phyloP scores from a whole-genome alignment of 148 eudicot species.

The Cornus suecica region DNA sequence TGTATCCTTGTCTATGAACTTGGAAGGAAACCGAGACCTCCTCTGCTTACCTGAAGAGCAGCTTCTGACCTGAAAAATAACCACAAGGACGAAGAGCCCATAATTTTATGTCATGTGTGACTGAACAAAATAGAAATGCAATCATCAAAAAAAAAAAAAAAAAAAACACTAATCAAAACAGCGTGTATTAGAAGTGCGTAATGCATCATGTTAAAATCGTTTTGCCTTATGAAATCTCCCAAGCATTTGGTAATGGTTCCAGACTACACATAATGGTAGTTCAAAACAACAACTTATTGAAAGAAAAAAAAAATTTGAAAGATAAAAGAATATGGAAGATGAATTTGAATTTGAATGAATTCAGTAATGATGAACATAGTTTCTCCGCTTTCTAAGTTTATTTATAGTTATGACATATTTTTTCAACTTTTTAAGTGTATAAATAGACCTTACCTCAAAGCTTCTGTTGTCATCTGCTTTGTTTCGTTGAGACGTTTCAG shows the following conservation, averaged over 20 bases:
- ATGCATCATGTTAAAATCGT: background rate
- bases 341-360: background rate
- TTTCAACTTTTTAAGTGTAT: background rate
- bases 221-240: background rate
- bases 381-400: background rate
- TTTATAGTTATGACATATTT: background rate
- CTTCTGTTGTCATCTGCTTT: conserved; percentile 37
- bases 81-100: background rate
- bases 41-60: conserved; percentile 75
- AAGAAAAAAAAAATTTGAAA: too few species aligned
- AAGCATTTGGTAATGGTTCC: background rate
- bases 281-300: too few species aligned
- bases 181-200: background rate
- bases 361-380: background rate
- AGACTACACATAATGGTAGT: background rate
- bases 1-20: conserved; percentile 56
- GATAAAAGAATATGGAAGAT: background rate
- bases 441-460: conserved; percentile 43
- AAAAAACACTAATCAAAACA: background rate
- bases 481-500: conserved; percentile 40
- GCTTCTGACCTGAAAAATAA: conserved; percentile 62
- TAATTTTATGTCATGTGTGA: background rate
- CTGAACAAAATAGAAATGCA: background rate
- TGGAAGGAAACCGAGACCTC: conserved; percentile 50
- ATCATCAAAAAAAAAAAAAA: background rate